Percentiles rank a stretch among this genome's conserved stretches.
Conservation (phyloP, 192 early-diverging fungal species). For the Rhizophagus prolifer region DNA sequence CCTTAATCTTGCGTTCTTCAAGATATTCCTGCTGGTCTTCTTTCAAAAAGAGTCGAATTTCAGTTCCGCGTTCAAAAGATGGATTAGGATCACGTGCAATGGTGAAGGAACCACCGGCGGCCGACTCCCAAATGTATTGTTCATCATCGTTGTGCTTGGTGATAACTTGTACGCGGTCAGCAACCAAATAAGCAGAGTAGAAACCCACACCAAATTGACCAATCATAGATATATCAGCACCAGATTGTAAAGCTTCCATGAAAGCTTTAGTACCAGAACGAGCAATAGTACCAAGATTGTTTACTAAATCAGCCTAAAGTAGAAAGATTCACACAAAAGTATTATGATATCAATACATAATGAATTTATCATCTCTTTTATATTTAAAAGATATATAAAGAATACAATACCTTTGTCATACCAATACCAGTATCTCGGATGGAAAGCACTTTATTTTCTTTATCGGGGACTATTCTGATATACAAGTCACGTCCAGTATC, state of each 20-base stretch:
- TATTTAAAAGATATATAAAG: neutral
- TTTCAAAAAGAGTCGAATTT: slow-evolving; percentile 97
- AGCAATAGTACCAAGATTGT: slow-evolving; percentile 99
- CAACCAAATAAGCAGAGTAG: slow-evolving; percentile 99
- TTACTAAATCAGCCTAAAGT: slow-evolving; percentile 78
- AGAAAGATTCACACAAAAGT: neutral
- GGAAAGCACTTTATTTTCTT: slow-evolving; percentile 79
- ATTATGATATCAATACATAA: neutral
- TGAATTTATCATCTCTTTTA: neutral
- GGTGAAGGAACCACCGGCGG: slow-evolving; percentile 88
- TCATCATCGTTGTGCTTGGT: slow-evolving; percentile 98
- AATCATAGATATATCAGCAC: slow-evolving; percentile 99
- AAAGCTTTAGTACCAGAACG: slow-evolving; percentile 99
- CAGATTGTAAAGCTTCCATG: slow-evolving; percentile 96
- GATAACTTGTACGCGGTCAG: slow-evolving; percentile 93
- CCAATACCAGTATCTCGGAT: slow-evolving; percentile 92
- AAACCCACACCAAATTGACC: slow-evolving; percentile 99
- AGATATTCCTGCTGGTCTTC: slow-evolving; percentile 98
- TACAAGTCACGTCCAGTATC: slow-evolving; percentile 92
- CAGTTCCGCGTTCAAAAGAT: slow-evolving; percentile 91
- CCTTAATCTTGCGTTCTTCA: slow-evolving; percentile 98
- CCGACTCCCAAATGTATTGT: slow-evolving; percentile 95
- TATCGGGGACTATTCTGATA: slow-evolving; percentile 90
- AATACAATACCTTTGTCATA: slow-evolving; percentile 73
- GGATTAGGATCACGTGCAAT: slow-evolving; percentile 94